Evolutionary conservation across 352 stramenopile genomes (phyloP), one percentile per base, ranked within the genome.

Genomic region (Pythium periplocum): DNA sequence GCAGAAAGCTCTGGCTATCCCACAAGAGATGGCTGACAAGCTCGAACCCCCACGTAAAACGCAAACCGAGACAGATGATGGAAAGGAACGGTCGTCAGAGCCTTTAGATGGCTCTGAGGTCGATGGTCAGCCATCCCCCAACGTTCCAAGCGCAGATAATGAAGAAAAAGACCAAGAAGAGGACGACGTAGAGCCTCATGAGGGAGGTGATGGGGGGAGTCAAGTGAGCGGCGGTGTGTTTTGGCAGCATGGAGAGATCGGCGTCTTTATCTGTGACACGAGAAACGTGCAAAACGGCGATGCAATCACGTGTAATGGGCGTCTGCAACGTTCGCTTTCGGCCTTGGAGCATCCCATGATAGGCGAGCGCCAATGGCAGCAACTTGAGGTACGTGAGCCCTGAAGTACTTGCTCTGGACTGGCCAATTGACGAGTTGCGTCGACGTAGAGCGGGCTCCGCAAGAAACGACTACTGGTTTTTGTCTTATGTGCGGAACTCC

Each of bases 251-350:
- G 69, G 64, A 6, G 68, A 77, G 12, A 66, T 88, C 17, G 73
- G 71, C 5, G 55, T 90, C 5, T 93, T 93, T 55, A 61, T 89
- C 35, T 82, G 71, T 47, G 79, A 92, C 60, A 73, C 83, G 59
- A 61, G 75, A 33, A 62, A 39, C 38, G 66, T 64, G 0, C 36
- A 45, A 46, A 51, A 2, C 6, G 53, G 68, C 37, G 71, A 86
- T 7, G 17, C 66, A 1, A 82, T 93, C 34, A 86, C 82, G 7
- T 93, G 82, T 55, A 88, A 86, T 46, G 64, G 71, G 33, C 71
- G 82, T 4, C 61, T 93, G 9, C 4, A 69, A 10, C 74, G 51
- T 12, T 69, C 79, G 0, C 59, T 91, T 4, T 73, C 57, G 10
- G 45, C 34, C 2, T 71, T 86, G 45, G 79, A 90, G 49, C 69